Base-by-base conservation (phyloP, 2,329 filamentous ascomycete species). In the Aspergillus proliferans region DNA sequence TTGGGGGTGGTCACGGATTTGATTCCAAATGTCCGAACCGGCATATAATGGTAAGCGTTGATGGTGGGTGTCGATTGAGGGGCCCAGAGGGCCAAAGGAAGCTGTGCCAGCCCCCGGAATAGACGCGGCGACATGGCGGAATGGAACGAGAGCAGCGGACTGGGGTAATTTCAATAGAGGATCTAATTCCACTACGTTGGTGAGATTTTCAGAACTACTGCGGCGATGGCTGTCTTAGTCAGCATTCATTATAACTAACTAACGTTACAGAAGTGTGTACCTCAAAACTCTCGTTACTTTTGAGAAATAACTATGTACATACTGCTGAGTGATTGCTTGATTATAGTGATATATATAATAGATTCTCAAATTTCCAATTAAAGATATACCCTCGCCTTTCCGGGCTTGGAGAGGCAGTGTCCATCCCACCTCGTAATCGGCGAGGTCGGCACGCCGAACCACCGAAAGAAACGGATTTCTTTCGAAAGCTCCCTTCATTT, bases 1-100 rank as follows among this genome's bases (percentile, higher is more conserved):
- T 71, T 72, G 40, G 75, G 76, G n/a, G 70, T 71, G 52, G 76
- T 76, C 58, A 82, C 75, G n/a, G 81, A 81, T 65, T 76, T 76
- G 63, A 84, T 83, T 53, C 76, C 73, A 54, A 76, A 73, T 34
- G 61, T 57, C 47, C 73, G 69, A 50, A 64, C 62, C 9, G 15
- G 38, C 34, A 9, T 36, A 36, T 18, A 40, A 19, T 19, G 18
- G 38, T 18, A 40, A 19, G 15, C 38, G n/a, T 59, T 51, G 45
- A 53, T 55, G 28, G 57, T 47, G n/a, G 59, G 30, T 26, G 54
- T 46, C 38, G 56, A 57, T 53, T 59, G 62, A 36, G 61, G 52
- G 19, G 51, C 52, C 54, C 58, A 59, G 30, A 61, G 49, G 30
- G 50, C 55, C 5, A 56, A 53, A 38, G 60, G 57, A 52, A 68